Conservation (phyloP, 768 basidiomycete species). For the Lactarius indigo region DNA sequence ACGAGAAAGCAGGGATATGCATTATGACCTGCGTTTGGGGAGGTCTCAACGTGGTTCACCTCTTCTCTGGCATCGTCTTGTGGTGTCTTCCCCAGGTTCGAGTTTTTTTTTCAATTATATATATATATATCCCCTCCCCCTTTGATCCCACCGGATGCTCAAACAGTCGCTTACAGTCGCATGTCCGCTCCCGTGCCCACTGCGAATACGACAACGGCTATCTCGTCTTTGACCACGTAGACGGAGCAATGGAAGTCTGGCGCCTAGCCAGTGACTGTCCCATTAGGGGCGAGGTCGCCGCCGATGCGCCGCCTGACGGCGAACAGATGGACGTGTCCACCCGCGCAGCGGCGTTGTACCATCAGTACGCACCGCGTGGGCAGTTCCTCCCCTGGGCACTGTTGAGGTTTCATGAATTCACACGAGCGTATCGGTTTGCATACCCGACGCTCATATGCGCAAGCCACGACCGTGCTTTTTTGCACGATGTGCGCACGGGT, state of each 20-base stretch:
- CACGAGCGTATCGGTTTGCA: constrained; percentile 59
- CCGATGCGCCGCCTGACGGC: constrained; percentile 16
- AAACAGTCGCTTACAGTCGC: constrained; percentile 34
- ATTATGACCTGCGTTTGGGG: constrained; percentile 55
- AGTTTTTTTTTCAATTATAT: constrained; percentile 1
- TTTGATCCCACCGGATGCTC: neutral
- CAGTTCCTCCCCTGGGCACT: constrained; percentile 64
- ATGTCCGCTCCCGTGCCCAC: constrained; percentile 59
- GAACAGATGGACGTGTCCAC: constrained; percentile 31
- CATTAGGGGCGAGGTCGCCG: constrained; percentile 6
- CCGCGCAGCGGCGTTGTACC: constrained; percentile 26
- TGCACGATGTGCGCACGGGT: constrained; percentile 61
- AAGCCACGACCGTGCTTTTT: constrained; percentile 41
- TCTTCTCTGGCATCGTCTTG: constrained; percentile 45
- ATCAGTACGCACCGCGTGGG: constrained; percentile 35
- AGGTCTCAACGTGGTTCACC: constrained; percentile 56
- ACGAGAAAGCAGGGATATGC: constrained; percentile 55
- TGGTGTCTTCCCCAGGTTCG: constrained; percentile 62
- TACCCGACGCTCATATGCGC: constrained; percentile 62
- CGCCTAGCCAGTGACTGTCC: constrained; percentile 37
- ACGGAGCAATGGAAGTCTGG: constrained; percentile 61
- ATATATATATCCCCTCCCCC: neutral
- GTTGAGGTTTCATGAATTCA: constrained; percentile 43
- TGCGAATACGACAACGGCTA: constrained; percentile 72
- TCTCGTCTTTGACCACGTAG: constrained; percentile 60